Evolutionary conservation across 805 yeast genomes (phyloP), one percentile per base, ranked within the genome.

Genomic region (Myxozyma geophila): DNA sequence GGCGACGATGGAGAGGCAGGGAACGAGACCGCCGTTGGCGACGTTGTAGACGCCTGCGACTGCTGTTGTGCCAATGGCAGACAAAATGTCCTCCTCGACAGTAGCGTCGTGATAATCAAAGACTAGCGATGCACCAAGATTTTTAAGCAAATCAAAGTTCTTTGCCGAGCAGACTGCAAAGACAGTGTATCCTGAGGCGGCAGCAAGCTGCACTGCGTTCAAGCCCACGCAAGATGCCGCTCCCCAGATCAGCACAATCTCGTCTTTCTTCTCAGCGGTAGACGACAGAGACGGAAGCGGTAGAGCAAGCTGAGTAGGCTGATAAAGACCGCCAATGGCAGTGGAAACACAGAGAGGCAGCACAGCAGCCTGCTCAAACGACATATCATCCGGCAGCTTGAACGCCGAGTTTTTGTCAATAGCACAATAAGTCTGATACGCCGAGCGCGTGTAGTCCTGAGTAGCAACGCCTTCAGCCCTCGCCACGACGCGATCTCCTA

Each of bases 201-300:
- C 83, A 28, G 88, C 88, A 51, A 86, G 67, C 77, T 88, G 92
- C 59, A 86, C 81, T 8, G 86, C 84, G 33, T 78, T 55, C 54
- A 77, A 78, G 33, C 91, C 91, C 8, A 86, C 80, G 23, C 88
- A 81, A 23, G 89, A 81, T n/a, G 90, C 83, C 67, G 88, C 92
- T 71, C 88, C 87, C 86, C 87, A 84, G 53, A 86, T 76, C 57
- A 85, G 72, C 51, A 85, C 5, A 33, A 33, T 33, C 51, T 57
- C 51, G 40, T 41, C 44, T 10, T 33, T 49, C 5, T 48, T 37
- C 12, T 46, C 33, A 1, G 58, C 35, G 40, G 21, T 17, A 6
- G 44, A 17, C 62, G 23, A 23, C 28, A 5, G 2, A 2, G 28
- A 28, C 46, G 67, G 33, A 4, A 54, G 40, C 7, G 54, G 35